A percentile compares a stretch with the other conserved stretches of the same genome.
phyloP scores from a whole-genome alignment of 2,329 filamentous ascomycete genomes.

The Xenoacremonium recifei region DNA sequence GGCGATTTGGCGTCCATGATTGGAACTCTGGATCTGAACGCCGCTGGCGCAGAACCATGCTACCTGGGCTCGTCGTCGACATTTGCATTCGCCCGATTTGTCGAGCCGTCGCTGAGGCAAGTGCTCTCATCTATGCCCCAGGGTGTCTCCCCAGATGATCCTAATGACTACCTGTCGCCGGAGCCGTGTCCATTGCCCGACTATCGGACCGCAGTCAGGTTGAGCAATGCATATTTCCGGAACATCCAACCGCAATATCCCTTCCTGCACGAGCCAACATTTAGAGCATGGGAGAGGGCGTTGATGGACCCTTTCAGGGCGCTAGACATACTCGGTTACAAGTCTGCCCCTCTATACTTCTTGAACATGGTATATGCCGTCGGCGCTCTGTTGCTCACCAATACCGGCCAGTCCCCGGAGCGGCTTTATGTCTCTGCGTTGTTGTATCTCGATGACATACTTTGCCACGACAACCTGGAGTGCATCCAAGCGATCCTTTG shows the following conservation, averaged over 20 bases:
- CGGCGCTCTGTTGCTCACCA: slow-evolving; percentile 4
- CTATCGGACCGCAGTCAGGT: not conserved
- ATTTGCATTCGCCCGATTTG: slow-evolving; percentile 25
- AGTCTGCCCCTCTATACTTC: slow-evolving; percentile 1
- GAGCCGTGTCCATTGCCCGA: not conserved
- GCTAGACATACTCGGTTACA: not conserved
- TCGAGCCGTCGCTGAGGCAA: slow-evolving; percentile 7
- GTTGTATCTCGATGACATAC: slow-evolving; percentile 2
- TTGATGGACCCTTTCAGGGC: not conserved
- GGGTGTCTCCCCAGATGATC: not conserved
- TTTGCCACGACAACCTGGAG: slow-evolving; percentile 21
- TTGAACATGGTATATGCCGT: slow-evolving; percentile 8
- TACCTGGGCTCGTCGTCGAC: slow-evolving; percentile 27
- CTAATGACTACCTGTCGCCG: not conserved
- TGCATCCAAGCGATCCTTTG: slow-evolving; percentile 28
- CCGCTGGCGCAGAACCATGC: slow-evolving; percentile 17
- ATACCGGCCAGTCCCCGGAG: not conserved
- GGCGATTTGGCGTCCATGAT: slow-evolving; percentile 15
- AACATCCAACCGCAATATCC: slow-evolving; percentile 11
- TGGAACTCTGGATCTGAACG: slow-evolving; percentile 15
- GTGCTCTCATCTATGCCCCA: not conserved
- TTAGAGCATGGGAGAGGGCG: slow-evolving; percentile 5
- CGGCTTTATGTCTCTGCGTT: slow-evolving; percentile 5
- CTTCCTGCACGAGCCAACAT: slow-evolving; percentile 9
- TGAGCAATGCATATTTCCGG: slow-evolving; percentile 6